Conservation (phyloP, 2,329 filamentous ascomycete species). For the Lecanicillium sp. region DNA sequence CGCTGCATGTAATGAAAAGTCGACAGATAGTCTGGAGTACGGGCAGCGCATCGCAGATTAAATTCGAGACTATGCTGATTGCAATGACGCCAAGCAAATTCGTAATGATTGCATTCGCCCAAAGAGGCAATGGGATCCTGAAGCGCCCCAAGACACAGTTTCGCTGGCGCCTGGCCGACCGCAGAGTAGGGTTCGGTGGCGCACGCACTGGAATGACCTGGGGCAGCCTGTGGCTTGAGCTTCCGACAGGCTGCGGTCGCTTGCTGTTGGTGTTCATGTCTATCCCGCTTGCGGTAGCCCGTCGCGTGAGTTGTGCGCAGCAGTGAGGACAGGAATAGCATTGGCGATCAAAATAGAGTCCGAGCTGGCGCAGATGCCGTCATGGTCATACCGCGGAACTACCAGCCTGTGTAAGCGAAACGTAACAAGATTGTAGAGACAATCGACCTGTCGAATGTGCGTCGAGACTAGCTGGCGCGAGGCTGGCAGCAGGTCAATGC, state of each 20-base stretch:
- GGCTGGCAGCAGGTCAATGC: too few species aligned
- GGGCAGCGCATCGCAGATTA: not conserved
- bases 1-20: too few species aligned
- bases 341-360: not conserved
- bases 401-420: not conserved
- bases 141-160: not conserved
- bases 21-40: not conserved
- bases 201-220: not conserved
- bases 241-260: not conserved
- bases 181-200: not conserved
- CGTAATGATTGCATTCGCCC: not conserved
- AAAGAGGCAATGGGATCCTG: constrained; percentile 1
- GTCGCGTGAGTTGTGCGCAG: constrained; percentile 11
- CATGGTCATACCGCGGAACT: not conserved
- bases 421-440: too few species aligned
- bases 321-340: too few species aligned
- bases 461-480: too few species aligned
- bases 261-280: too few species aligned
- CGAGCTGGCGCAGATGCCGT: not conserved
- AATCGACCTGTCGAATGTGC: not conserved
- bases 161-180: not conserved
- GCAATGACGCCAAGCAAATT: not conserved
- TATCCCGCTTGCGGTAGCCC: constrained; percentile 5
- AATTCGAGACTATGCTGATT: not conserved
- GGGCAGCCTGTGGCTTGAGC: not conserved